A percentile compares a stretch with the other conserved stretches of the same genome.
phyloP scores from a whole-genome alignment of 257 asterid genomes.

The Salvia miltiorrhiza region DNA sequence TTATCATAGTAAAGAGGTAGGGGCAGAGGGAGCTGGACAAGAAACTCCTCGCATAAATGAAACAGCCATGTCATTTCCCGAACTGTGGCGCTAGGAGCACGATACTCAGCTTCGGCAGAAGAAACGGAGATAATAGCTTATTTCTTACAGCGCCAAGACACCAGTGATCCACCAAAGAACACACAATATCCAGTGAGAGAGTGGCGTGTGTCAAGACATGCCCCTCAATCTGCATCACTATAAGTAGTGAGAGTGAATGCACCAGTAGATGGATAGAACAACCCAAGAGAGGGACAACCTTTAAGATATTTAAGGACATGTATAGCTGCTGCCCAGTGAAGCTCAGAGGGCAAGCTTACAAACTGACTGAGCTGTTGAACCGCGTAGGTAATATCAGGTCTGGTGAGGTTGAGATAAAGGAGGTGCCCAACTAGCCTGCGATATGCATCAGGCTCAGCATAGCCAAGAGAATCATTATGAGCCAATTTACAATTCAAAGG shows the following conservation, averaged over 20 bases:
- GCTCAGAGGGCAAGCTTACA: neutral
- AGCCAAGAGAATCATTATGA: accelerated
- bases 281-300: neutral
- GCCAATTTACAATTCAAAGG: accelerated
- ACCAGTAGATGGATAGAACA: neutral
- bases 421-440: neutral
- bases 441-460: neutral
- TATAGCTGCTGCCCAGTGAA: accelerated
- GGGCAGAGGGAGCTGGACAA: neutral
- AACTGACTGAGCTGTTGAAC: neutral
- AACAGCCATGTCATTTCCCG: neutral
- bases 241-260: accelerated
- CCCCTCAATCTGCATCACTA: neutral
- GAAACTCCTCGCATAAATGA: too few relatives aligned
- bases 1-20: neutral
- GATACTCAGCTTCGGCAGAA: neutral
- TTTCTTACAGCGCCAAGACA: neutral
- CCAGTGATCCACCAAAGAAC: neutral
- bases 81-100: neutral
- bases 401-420: neutral
- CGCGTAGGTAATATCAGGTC: neutral
- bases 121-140: neutral
- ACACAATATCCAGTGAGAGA: neutral
- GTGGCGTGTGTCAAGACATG: too few relatives aligned
- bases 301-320: neutral